Conservation (phyloP, 306 rosid species). For the Pueraria montana region DNA sequence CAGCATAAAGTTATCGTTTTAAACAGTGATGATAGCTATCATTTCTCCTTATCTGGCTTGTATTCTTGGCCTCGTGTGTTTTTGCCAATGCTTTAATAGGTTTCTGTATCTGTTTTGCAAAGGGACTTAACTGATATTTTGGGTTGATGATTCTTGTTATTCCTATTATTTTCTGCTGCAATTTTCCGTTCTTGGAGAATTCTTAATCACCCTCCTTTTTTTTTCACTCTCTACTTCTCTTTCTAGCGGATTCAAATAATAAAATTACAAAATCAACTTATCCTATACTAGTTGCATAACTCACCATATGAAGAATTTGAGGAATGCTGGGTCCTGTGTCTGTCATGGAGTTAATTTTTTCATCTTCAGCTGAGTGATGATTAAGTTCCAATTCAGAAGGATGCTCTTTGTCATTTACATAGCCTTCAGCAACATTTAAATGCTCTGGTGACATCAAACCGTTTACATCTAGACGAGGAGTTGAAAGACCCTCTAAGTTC, state of each 20-base stretch:
- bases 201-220: conserved; percentile 17
- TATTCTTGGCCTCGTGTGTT: conserved; percentile 22
- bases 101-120: neutral
- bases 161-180: conserved; percentile 29
- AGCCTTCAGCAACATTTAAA: conserved; percentile 63
- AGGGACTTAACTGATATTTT: neutral
- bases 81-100: neutral
- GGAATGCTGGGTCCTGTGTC: conserved; percentile 92
- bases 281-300: conserved; percentile 52
- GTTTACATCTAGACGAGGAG: conserved; percentile 63
- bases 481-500: conserved; percentile 69
- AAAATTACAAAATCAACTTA: conserved; percentile 5
- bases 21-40: neutral
- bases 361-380: conserved; percentile 60
- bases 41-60: neutral
- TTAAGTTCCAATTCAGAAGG: conserved; percentile 62
- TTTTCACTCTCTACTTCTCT: neutral
- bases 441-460: conserved; percentile 62
- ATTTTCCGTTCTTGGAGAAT: conserved; percentile 25
- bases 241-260: conserved; percentile 18
- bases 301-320: conserved; percentile 92
- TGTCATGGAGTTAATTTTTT: conserved; percentile 58
- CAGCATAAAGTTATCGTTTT: conserved; percentile 22
- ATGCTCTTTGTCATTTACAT: conserved; percentile 61
- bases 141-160: neutral